Conservation (phyloP, 768 basidiomycete genomes). For the Tephrocybe rancida region DNA sequence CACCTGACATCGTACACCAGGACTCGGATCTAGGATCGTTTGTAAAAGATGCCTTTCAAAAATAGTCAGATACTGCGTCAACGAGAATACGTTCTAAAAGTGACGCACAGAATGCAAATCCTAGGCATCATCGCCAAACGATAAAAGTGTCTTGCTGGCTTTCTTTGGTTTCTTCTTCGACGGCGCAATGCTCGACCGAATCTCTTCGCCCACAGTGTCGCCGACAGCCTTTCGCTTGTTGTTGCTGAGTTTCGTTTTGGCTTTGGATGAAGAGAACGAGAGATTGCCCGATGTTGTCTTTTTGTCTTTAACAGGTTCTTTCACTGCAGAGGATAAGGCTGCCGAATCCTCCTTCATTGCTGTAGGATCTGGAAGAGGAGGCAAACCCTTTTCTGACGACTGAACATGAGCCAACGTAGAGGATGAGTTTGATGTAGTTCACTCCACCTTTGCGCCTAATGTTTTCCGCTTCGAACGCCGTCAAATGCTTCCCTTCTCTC, state of each 20-base stretch:
- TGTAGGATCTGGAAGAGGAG: conserved; percentile 47
- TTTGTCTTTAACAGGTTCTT: conserved; percentile 7
- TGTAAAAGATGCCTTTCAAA: too few relatives aligned
- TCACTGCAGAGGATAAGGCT: conserved; percentile 6
- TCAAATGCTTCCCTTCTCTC: conserved; percentile 86
- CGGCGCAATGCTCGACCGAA: conserved; percentile 24
- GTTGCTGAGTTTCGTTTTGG: conserved; percentile 25
- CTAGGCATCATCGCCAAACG: conserved; percentile 57
- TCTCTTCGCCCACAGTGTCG: conserved; percentile 21
- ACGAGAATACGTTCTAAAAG: too few relatives aligned
- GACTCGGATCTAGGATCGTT: too few relatives aligned
- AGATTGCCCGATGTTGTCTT: conserved; percentile 32
- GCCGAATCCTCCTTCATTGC: conserved; percentile 13
- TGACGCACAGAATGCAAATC: too few relatives aligned
- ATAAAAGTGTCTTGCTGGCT: conserved; percentile 48
- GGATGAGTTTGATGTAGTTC: neutral
- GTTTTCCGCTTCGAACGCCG: conserved; percentile 76
- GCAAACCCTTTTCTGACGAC: conserved; percentile 58
- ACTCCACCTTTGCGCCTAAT: conserved; percentile 66
- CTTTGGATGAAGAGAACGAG: conserved; percentile 47
- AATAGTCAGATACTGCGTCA: too few relatives aligned
- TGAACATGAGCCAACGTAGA: neutral
- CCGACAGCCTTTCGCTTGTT: conserved; percentile 44
- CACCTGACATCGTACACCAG: too few relatives aligned
- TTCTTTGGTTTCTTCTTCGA: conserved; percentile 63